Evolutionary conservation across 2,329 filamentous ascomycete genomes (phyloP).

Genomic region (Huntiella decipiens): DNA sequence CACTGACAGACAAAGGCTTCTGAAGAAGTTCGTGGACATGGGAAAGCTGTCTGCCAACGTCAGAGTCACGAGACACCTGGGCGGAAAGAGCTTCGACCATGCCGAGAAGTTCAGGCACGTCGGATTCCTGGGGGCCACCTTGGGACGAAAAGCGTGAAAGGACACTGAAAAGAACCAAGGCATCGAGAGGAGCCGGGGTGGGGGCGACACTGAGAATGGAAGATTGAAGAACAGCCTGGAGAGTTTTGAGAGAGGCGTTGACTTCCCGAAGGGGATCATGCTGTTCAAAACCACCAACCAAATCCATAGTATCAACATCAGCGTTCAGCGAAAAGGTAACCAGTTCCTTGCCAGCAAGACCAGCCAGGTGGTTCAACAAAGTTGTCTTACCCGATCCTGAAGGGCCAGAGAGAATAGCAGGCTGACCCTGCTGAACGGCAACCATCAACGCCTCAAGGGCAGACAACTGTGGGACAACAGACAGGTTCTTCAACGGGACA

Average conservation of each 20-base stretch:
- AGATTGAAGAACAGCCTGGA: conserved; percentile 32
- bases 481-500: conserved; percentile 29
- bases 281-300: conserved; percentile 93
- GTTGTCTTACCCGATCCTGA: conserved; percentile 77
- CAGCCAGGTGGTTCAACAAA: conserved; percentile 63
- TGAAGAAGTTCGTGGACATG: conserved; percentile 31
- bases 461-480: conserved; percentile 38
- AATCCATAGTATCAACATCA: conserved; percentile 91
- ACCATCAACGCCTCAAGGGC: conserved; percentile 75
- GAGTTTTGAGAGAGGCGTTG: conserved; percentile 31
- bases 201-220: conserved; percentile 31
- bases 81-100: conserved; percentile 23
- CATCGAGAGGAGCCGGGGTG: conserved; percentile 25
- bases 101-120: conserved; percentile 21
- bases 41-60: conserved; percentile 28
- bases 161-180: conserved; percentile 30
- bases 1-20: conserved; percentile 38
- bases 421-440: conserved; percentile 70
- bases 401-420: conserved; percentile 70
- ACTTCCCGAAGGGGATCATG: conserved; percentile 61
- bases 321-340: conserved; percentile 79
- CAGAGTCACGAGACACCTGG: conserved; percentile 24
- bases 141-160: conserved; percentile 25
- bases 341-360: conserved; percentile 53
- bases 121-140: conserved; percentile 1